A percentile compares a stretch with the other conserved stretches of the same genome.
Evolutionary conservation across 2,329 filamentous ascomycete genomes (phyloP).

Genomic region (Neopestalotiopsis sp.): DNA sequence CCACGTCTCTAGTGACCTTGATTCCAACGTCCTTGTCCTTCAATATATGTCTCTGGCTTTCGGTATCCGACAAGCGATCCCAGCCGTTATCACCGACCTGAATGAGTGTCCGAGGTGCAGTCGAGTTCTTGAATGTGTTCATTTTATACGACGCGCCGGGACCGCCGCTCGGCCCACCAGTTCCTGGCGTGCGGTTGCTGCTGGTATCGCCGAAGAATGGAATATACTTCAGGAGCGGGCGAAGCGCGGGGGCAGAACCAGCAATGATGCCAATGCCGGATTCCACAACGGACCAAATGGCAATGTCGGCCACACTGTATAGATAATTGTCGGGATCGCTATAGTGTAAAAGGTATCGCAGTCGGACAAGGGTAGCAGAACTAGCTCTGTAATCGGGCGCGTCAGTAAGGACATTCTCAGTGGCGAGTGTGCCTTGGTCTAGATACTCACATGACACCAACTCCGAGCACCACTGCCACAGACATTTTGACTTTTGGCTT

Average conservation of each 20-base stretch:
- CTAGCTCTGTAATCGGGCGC: background rate
- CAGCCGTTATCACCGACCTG: background rate
- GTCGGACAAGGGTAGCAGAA: slow-evolving; percentile 4
- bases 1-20: slow-evolving; percentile 6
- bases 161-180: background rate
- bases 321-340: slow-evolving; percentile 4
- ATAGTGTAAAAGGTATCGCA: slow-evolving; percentile 5
- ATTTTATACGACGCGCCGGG: slow-evolving; percentile 6
- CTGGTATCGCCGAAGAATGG: slow-evolving; percentile 1
- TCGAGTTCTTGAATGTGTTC: background rate
- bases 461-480: background rate
- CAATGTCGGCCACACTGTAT: background rate
- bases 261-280: slow-evolving; percentile 12
- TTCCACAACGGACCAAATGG: slow-evolving; percentile 11
- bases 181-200: background rate
- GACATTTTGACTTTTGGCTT: slow-evolving; percentile 2
- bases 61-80: slow-evolving; percentile 6
- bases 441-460: slow-evolving; percentile 3
- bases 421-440: background rate
- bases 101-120: background rate
- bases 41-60: slow-evolving; percentile 10
- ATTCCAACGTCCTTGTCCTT: slow-evolving; percentile 1
- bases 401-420: background rate
- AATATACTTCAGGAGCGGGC: slow-evolving; percentile 6
- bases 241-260: background rate